Evolutionary conservation across 2,329 filamentous ascomycete species (phyloP), one percentile per base, ranked within the genome.

Genomic region (Diplodia mutila): DNA sequence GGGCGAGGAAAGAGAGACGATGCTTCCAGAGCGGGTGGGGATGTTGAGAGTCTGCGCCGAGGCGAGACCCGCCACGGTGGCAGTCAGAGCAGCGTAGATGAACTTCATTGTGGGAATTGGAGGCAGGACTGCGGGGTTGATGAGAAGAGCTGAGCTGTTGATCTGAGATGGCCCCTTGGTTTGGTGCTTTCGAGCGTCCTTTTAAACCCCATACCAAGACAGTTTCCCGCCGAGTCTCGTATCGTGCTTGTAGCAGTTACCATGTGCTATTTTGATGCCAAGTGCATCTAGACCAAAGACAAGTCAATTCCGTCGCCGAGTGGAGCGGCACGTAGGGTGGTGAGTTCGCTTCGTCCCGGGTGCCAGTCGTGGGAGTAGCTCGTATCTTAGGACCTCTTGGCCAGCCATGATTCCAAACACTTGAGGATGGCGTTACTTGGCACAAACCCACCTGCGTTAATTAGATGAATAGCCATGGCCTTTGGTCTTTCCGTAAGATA

Each of bases 21-120:
- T 75, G 49, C 67, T 69, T 18, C 76, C 76, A 12, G 70, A 69
- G 49, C 74, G 73, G 37, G 73, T 73, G 1, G 76, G 76, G 27
- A 78, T 78, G 69, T 74, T 74, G 61, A 78, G 73, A 1, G 73
- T 73, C 64, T 78, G 74, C 39, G 75, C 75, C 52, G 72, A 70
- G 23, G 71, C 70, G 42, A 77, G 65, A 61, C 70, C 72, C 54
- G 73, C 74, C 64, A 73, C 55, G 61, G 74, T 68, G 23, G 72
- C 71, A 42, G 71, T 63, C 55, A 75, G 69, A 55, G 71, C 69
- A 25, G 70, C 69, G 49, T 70, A 69, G 14, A 69, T 68, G 32
- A 74, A 67, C 69, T 71, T 70, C 73, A 75, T 75, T 12, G 55
- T 70, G 69, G 42, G 37, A 23, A 25, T 8, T 8, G 18, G 27